phyloP scores from a whole-genome alignment of 2,329 filamentous ascomycete genomes.

The Triangularia verruculosa region DNA sequence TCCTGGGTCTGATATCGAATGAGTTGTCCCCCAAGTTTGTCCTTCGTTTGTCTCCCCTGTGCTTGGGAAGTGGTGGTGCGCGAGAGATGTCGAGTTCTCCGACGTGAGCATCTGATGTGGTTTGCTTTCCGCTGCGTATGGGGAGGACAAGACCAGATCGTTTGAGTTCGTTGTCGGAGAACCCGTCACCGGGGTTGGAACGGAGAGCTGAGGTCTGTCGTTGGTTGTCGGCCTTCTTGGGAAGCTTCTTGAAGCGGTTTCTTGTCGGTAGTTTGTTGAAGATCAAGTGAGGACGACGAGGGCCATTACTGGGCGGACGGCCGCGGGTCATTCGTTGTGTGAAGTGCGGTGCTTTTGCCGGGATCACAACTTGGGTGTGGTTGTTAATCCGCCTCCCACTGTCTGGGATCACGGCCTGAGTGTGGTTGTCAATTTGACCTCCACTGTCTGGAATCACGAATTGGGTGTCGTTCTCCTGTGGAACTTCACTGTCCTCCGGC shows the following conservation, averaged over 20 bases:
- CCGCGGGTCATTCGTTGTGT: constrained; percentile 1
- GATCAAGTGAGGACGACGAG: constrained; percentile 22
- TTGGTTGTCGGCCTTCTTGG: not conserved
- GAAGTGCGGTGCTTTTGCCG: not conserved
- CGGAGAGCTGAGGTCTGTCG: not conserved
- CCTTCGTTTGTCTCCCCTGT: constrained; percentile 3
- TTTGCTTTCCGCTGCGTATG: constrained; percentile 17
- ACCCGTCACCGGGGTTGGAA: constrained; percentile 24
- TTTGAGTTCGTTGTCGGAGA: constrained; percentile 25
- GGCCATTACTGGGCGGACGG: constrained; percentile 1
- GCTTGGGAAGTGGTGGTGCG: not conserved
- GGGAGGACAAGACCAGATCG: constrained; percentile 20
- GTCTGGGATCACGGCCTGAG: not conserved
- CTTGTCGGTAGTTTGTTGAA: constrained; percentile 21
- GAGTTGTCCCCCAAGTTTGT: constrained; percentile 14
- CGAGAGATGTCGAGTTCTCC: not conserved
- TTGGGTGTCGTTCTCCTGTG: not conserved
- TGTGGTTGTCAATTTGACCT: too few relatives aligned
- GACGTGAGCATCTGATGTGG: constrained; percentile 26
- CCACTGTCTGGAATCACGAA: not conserved
- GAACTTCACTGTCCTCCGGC: not conserved
- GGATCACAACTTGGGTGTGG: not conserved
- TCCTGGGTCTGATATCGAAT: constrained; percentile 10
- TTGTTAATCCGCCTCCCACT: too few relatives aligned
- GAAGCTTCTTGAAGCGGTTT: constrained; percentile 27